Percentiles rank a stretch among this genome's conserved stretches.
phyloP scores from a whole-genome alignment of 202 grass and related monocot species.

The Miscanthus sacchariflorus region DNA sequence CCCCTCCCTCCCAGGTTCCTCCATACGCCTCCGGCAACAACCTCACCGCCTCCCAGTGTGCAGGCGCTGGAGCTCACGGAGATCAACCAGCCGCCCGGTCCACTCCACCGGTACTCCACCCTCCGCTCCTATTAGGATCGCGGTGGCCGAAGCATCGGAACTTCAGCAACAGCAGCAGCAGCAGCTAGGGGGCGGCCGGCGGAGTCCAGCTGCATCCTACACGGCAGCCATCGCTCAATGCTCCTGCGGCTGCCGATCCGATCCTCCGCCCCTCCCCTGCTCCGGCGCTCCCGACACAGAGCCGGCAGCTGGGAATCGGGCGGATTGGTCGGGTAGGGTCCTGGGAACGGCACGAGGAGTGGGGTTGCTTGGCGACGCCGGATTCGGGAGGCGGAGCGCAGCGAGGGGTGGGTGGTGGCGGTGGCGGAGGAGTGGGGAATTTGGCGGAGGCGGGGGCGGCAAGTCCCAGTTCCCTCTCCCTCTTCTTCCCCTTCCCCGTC shows the following conservation, averaged over 20 bases:
- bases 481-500: conserved; percentile 48
- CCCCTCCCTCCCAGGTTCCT: conserved; percentile 40
- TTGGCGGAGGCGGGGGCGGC: conserved; percentile 43
- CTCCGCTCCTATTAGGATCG: conserved; percentile 50
- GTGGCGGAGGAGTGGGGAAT: conserved; percentile 48
- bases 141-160: conserved; percentile 28
- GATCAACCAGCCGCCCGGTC: conserved; percentile 45
- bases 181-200: conserved; percentile 53
- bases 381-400: conserved; percentile 13
- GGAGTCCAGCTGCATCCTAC: conserved; percentile 65
- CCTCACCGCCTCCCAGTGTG: conserved; percentile 23
- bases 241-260: conserved; percentile 56
- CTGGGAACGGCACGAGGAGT: conserved; percentile 16
- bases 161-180: conserved; percentile 47
- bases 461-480: conserved; percentile 58
- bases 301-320: conserved; percentile 33
- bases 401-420: not conserved
- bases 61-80: conserved; percentile 24
- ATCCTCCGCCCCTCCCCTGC: conserved; percentile 35
- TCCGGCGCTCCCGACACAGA: not conserved
- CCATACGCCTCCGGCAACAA: conserved; percentile 45
- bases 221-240: conserved; percentile 51
- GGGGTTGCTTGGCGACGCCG: conserved; percentile 1
- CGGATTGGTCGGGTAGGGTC: conserved; percentile 34
- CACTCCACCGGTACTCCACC: conserved; percentile 18